Base-by-base conservation (phyloP, 768 basidiomycete genomes). In the Serendipita sp. region DNA sequence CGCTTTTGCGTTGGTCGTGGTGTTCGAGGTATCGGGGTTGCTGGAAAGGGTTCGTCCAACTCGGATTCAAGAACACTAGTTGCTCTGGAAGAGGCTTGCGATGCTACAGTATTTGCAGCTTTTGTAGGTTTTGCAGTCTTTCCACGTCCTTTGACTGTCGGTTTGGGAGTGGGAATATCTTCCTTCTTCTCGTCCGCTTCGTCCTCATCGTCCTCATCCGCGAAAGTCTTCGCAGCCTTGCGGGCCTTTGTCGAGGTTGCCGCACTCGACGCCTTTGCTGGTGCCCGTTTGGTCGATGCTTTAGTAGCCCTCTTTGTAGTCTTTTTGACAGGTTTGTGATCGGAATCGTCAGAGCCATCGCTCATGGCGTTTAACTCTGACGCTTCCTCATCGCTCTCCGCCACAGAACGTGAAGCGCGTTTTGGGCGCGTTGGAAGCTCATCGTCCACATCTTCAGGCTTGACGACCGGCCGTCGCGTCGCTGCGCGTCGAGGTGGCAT, bases 191-290 rank as follows among this genome's bases (percentile, higher is more conserved):
- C 34, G 16, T 60, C 56, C 56, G 24, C 56, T 10, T 65, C 65
- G 7, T 65, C 64, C 10, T 65, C 65, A 32, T 65, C 65, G 15
- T 65, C 65, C 30, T 65, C 65, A n/a, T 60, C 54, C 11, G 64
- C 47, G n/a, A 54, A 54, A 8, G 64, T 38, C 28, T 35, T 54
- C 24, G 48, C 51, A 3, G 38, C 47, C 56, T 60, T 65, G 65
- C 56, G 56, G n/a, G 56, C 56, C 35, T 60, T 60, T 34, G 56
- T 60, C 13, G 56, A 60, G 4, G 56, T 38, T 18, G 48, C 32
- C 37, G 56, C 35, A n/a, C 16, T 45, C n/a, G 65, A 30, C 18
- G 65, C 37, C 45, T 41, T 62, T 3, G 35, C 34, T 18, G n/a
- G 16, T 13, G 51, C 48, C 3, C 32, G 8, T 35, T 65, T 65